Evolutionary conservation across 768 basidiomycete species (phyloP).

Genomic region (Vararia minispora): DNA sequence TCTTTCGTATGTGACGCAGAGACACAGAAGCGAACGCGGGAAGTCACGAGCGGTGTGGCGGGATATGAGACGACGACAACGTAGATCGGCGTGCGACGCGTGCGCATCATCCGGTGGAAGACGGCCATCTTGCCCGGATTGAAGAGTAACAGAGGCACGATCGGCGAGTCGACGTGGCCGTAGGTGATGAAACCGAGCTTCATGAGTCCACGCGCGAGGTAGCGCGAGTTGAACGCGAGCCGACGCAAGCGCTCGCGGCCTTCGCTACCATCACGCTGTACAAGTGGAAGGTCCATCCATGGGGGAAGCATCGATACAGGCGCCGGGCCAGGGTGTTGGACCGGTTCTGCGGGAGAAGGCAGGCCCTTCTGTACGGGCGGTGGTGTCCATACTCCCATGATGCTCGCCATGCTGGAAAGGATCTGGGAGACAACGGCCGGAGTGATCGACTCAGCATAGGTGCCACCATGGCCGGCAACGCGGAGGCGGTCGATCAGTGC

Average conservation of each 20-base stretch:
- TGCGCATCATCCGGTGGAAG: slow-evolving; percentile 83
- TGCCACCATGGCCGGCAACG: slow-evolving; percentile 65
- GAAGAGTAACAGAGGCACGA: slow-evolving; percentile 88
- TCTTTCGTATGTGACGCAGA: slow-evolving; percentile 95
- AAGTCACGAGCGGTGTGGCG: slow-evolving; percentile 81
- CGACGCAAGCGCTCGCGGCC: slow-evolving; percentile 74
- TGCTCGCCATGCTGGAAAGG: slow-evolving; percentile 86
- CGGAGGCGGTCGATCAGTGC: slow-evolving; percentile 74
- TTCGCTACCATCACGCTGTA: slow-evolving; percentile 73
- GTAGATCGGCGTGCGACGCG: slow-evolving; percentile 66
- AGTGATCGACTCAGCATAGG: slow-evolving; percentile 85
- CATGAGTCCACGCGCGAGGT: slow-evolving; percentile 74
- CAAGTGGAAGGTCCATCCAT: slow-evolving; percentile 69
- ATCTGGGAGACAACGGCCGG: slow-evolving; percentile 89
- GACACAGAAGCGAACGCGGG: slow-evolving; percentile 87
- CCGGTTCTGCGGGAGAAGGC: slow-evolving; percentile 16
- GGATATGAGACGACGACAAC: slow-evolving; percentile 88
- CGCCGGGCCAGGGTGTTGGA: slow-evolving; percentile 61
- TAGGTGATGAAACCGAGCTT: slow-evolving; percentile 97
- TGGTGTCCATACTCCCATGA: slow-evolving; percentile 71
- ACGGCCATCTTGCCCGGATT: slow-evolving; percentile 89
- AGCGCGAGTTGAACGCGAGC: slow-evolving; percentile 91
- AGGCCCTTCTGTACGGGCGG: slow-evolving; percentile 19
- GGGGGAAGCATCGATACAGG: slow-evolving; percentile 51
- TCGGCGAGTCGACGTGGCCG: slow-evolving; percentile 83